Conservation (phyloP, 257 asterid species). For the Scutellaria baicalensis region DNA sequence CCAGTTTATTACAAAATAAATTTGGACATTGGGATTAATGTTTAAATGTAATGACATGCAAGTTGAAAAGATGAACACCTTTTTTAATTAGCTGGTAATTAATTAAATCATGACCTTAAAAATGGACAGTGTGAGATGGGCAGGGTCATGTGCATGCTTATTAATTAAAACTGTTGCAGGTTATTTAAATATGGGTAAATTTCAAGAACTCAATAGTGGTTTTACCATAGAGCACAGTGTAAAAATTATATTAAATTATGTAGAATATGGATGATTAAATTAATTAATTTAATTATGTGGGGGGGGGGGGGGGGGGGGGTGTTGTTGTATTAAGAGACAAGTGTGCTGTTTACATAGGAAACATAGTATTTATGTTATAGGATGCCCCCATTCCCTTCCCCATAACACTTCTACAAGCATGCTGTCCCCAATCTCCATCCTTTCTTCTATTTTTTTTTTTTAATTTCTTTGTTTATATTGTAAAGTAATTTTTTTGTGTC, state of each 20-base stretch:
- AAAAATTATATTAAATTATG: neutral
- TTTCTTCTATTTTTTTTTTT: neutral
- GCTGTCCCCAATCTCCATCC: conserved; percentile 11
- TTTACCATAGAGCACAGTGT: conserved; percentile 41
- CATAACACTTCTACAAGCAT: conserved; percentile 24
- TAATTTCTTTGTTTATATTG: neutral
- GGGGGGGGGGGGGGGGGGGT: conserved; percentile 30
- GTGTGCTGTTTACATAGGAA: conserved; percentile 41
- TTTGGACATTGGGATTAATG: conserved; percentile 23
- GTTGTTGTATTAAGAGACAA: conserved; percentile 36
- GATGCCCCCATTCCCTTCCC: neutral
- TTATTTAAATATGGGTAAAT: conserved; percentile 11
- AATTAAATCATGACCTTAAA: conserved; percentile 1
- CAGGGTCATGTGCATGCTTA: conserved; percentile 33
- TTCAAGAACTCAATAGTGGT: conserved; percentile 5
- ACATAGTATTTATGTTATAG: conserved; percentile 29
- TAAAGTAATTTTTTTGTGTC: neutral
- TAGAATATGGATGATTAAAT: neutral
- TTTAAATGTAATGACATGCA: conserved; percentile 18
- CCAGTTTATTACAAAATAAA: neutral
- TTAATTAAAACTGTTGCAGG: conserved; percentile 12
- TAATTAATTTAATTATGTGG: conserved; percentile 23
- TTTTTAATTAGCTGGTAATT: conserved; percentile 23
- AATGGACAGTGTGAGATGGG: conserved; percentile 27
- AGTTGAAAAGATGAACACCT: conserved; percentile 44